phyloP scores from a whole-genome alignment of 2,329 filamentous ascomycete species.

The Curvularia lunata region DNA sequence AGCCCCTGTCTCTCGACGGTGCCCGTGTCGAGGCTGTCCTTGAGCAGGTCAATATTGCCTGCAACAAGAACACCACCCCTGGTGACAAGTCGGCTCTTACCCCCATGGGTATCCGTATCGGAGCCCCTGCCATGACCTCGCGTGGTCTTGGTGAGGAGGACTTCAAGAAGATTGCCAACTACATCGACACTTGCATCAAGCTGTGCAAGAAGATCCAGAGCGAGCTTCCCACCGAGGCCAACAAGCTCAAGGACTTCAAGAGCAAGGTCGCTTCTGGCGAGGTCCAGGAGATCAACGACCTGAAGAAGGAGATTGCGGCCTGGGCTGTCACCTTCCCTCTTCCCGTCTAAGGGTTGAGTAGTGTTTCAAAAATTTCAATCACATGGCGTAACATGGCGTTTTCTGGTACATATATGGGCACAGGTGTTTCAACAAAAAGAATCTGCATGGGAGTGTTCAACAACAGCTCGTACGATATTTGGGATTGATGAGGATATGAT shows the following conservation, averaged over 20 bases:
- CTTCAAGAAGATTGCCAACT: constrained; percentile 78
- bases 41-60: constrained; percentile 97
- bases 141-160: constrained; percentile 89
- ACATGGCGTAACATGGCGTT: constrained; percentile 28
- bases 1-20: constrained; percentile 84
- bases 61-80: constrained; percentile 99
- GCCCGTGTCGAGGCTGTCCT: constrained; percentile 95
- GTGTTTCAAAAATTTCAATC: constrained; percentile 2
- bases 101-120: constrained; percentile 91
- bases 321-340: constrained; percentile 94
- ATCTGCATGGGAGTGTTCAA: constrained; percentile 34
- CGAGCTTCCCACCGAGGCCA: constrained; percentile 89
- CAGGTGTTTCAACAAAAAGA: constrained; percentile 38
- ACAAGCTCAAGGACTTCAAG: constrained; percentile 99
- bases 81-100: constrained; percentile 93
- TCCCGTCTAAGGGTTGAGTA: constrained; percentile 65
- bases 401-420: constrained; percentile 2
- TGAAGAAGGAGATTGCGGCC: constrained; percentile 85
- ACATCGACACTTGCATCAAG: constrained; percentile 89
- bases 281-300: constrained; percentile 78
- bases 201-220: constrained; percentile 87
- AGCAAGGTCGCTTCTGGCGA: constrained; percentile 81
- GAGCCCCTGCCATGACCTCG: constrained; percentile 96
- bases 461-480: constrained; percentile 29
- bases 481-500: constrained; percentile 11